Percentiles rank a stretch among this genome's conserved stretches.
phyloP scores from a whole-genome alignment of 306 rosid species.

The Mucuna pruriens region DNA sequence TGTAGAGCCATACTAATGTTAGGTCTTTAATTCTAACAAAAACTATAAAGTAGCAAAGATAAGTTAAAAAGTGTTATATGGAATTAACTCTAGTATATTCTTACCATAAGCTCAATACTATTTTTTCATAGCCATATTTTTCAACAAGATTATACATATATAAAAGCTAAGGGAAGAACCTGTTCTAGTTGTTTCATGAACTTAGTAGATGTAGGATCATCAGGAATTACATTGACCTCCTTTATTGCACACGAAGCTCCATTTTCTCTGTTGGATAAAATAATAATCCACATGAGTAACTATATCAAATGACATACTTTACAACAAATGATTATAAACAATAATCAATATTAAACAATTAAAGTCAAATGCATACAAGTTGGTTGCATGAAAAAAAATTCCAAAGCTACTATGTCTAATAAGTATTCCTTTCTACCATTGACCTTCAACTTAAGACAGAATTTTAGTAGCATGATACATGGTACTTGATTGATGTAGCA shows the following conservation, averaged over 20 bases:
- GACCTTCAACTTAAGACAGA: slow-evolving; percentile 54
- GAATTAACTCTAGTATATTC: not conserved
- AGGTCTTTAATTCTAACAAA: not conserved
- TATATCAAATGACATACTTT: not conserved
- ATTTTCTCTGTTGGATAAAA: slow-evolving; percentile 68
- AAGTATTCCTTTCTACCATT: slow-evolving; percentile 80
- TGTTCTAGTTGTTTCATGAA: slow-evolving; percentile 76
- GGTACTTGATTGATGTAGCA: slow-evolving; percentile 34
- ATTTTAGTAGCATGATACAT: slow-evolving; percentile 40
- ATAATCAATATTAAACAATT: not conserved
- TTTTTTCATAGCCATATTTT: not conserved
- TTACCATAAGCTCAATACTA: not conserved
- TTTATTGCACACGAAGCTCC: slow-evolving; percentile 93
- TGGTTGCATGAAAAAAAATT: slow-evolving; percentile 70
- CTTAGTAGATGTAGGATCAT: slow-evolving; percentile 75
- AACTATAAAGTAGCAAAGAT: not conserved
- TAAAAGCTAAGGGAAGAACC: slow-evolving; percentile 51
- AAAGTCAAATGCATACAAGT: slow-evolving; percentile 50
- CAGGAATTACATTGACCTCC: slow-evolving; percentile 74
- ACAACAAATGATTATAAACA: not conserved
- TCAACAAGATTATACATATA: not conserved
- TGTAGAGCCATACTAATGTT: not conserved
- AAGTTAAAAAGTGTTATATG: not conserved
- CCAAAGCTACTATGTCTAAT: slow-evolving; percentile 85
- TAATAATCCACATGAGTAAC: too few relatives aligned